phyloP scores from a whole-genome alignment of 192 early-diverging fungal species.

The Backusella liffmaniae region DNA sequence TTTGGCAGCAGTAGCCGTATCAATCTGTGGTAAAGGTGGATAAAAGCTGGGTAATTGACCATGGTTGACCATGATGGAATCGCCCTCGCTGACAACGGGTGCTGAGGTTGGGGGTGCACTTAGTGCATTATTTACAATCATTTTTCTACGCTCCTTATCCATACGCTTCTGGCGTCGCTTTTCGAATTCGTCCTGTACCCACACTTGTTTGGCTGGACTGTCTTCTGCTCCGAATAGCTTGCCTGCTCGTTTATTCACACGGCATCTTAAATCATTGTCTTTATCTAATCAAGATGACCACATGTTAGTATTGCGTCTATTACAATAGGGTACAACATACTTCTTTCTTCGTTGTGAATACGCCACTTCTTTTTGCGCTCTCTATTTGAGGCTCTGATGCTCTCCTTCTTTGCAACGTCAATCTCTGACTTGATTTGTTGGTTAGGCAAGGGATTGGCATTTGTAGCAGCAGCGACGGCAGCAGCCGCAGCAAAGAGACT shows the following conservation, averaged over 20 bases:
- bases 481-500: conserved; percentile 13
- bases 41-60: conserved; percentile 7
- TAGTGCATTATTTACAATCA: conserved; percentile 22
- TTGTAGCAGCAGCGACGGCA: conserved; percentile 1
- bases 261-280: conserved; percentile 72
- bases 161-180: conserved; percentile 58
- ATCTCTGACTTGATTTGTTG: conserved; percentile 4
- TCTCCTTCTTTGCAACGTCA: conserved; percentile 23
- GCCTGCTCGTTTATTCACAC: conserved; percentile 70
- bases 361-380: conserved; percentile 59
- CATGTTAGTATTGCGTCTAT: background rate
- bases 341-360: conserved; percentile 54
- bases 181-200: conserved; percentile 70
- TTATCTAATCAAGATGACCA: conserved; percentile 43
- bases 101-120: conserved; percentile 14
- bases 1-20: conserved; percentile 20
- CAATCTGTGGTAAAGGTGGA: conserved; percentile 20
- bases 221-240: conserved; percentile 55
- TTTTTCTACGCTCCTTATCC: conserved; percentile 56
- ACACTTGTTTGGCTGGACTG: conserved; percentile 50
- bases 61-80: background rate
- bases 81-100: background rate
- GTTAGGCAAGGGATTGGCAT: background rate
- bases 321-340: conserved; percentile 28
- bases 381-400: conserved; percentile 43